Evolutionary conservation across 495 filamentous ascomycete species (phyloP).

Genomic region (Penicillium turbatum): DNA sequence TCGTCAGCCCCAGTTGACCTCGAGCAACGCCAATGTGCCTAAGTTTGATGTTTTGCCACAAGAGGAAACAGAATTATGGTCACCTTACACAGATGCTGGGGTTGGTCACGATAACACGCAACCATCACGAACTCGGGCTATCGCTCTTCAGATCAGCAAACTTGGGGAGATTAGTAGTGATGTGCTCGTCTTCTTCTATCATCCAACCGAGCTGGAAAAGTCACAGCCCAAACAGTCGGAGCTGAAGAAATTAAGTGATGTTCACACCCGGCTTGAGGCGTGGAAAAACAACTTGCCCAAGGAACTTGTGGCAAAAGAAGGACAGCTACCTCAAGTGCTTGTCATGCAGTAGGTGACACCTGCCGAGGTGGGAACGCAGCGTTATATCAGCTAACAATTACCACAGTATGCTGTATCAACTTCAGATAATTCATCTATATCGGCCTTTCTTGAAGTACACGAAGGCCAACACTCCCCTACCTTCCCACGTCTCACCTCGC

Average conservation of each 20-base stretch:
- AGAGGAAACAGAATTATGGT: constrained; percentile 84
- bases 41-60: constrained; percentile 88
- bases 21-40: constrained; percentile 70
- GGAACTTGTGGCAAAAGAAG: constrained; percentile 86
- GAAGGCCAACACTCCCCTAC: constrained; percentile 72
- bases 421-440: constrained; percentile 95
- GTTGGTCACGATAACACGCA: constrained; percentile 65
- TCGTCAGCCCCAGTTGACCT: constrained; percentile 80
- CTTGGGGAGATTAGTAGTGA: constrained; percentile 93
- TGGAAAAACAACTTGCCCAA: constrained; percentile 85
- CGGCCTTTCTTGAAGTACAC: constrained; percentile 93
- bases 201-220: constrained; percentile 63
- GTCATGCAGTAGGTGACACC: constrained; percentile 80
- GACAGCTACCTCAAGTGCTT: constrained; percentile 79
- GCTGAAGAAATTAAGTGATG: constrained; percentile 85
- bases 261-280: constrained; percentile 84
- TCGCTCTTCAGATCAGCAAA: constrained; percentile 74
- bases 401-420: constrained; percentile 89
- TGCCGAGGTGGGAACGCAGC: too few relatives aligned
- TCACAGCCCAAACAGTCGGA: constrained; percentile 66
- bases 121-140: constrained; percentile 75
- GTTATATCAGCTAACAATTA: constrained; percentile 25
- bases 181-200: constrained; percentile 84
- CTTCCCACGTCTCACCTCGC: constrained; percentile 82
- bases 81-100: constrained; percentile 83